Evolutionary conservation across 805 yeast species (phyloP).

Genomic region (Lachancea lanzarotensis): DNA sequence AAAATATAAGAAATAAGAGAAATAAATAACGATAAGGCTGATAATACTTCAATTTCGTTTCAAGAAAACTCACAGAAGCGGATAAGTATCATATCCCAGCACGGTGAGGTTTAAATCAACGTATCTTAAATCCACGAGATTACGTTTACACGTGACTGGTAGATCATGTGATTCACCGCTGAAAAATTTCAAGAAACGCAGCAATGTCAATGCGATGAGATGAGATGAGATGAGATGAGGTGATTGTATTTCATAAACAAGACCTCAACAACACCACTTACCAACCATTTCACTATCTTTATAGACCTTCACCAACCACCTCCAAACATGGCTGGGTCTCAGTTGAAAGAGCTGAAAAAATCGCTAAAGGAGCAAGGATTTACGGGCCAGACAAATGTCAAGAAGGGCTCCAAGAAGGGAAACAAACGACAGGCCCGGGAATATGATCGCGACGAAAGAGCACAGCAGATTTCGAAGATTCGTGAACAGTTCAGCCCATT

Average conservation of each 20-base stretch:
- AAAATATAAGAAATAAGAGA: too few relatives aligned
- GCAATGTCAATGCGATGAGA: constrained; percentile 7
- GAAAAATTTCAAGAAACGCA: constrained; percentile 8
- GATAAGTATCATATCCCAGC: too few relatives aligned
- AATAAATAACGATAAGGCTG: too few relatives aligned
- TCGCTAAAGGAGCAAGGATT: constrained; percentile 71
- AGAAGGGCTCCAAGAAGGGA: constrained; percentile 45
- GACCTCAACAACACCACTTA: too few relatives aligned
- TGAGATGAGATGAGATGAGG: constrained; percentile 15
- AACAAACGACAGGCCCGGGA: constrained; percentile 52
- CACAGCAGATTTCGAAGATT: constrained; percentile 49
- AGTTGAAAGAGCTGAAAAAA: constrained; percentile 73
- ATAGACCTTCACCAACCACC: background rate
- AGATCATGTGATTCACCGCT: background rate
- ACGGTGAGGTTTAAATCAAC: too few relatives aligned
- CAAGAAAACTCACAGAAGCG: too few relatives aligned
- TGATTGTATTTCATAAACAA: too few relatives aligned
- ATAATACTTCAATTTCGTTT: too few relatives aligned
- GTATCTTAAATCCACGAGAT: too few relatives aligned
- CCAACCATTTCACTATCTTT: too few relatives aligned
- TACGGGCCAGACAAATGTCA: constrained; percentile 75
- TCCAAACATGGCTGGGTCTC: constrained; percentile 73
- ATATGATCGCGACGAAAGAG: constrained; percentile 63
- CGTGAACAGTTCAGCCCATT: constrained; percentile 87
- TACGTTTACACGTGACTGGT: too few relatives aligned